A percentile compares a stretch with the other conserved stretches of the same genome.
Evolutionary conservation across 2,329 filamentous ascomycete species (phyloP).

Genomic region (Pseudopyricularia javanii): DNA sequence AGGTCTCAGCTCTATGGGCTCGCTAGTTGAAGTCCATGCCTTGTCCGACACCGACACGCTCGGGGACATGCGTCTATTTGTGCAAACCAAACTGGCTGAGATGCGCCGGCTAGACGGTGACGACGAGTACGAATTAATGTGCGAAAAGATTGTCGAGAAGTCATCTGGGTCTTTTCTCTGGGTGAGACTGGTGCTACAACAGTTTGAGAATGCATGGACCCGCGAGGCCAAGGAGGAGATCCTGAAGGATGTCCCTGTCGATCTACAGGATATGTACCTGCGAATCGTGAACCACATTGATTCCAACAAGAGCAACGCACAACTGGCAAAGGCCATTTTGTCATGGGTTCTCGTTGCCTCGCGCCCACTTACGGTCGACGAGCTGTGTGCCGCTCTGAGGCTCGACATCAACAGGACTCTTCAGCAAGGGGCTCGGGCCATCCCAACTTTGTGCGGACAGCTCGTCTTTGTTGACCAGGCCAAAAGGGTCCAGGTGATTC

Average conservation of each 20-base stretch:
- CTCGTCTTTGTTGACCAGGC: slow-evolving; percentile 15
- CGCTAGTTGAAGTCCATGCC: slow-evolving; percentile 1
- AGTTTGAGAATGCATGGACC: slow-evolving; percentile 15
- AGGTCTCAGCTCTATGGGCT: slow-evolving; percentile 10
- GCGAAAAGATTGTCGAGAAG: slow-evolving; percentile 14
- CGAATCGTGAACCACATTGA: slow-evolving; percentile 13
- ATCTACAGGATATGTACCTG: slow-evolving; percentile 12
- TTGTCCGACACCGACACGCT: slow-evolving; percentile 10
- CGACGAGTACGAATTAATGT: slow-evolving; percentile 9
- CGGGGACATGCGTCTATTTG: slow-evolving; percentile 14
- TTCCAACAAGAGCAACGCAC: slow-evolving; percentile 7
- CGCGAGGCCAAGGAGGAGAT: slow-evolving; percentile 15
- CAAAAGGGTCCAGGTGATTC: slow-evolving; percentile 15
- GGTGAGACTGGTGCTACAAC: slow-evolving; percentile 16
- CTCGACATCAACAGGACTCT: slow-evolving; percentile 13
- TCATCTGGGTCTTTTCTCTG: slow-evolving; percentile 18
- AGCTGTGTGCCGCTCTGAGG: slow-evolving; percentile 11
- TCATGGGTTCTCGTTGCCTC: slow-evolving; percentile 11
- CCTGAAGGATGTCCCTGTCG: slow-evolving; percentile 13
- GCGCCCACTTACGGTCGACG: slow-evolving; percentile 12
- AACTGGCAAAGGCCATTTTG: slow-evolving; percentile 13
- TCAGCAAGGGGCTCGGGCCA: slow-evolving; percentile 13
- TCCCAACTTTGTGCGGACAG: slow-evolving; percentile 16
- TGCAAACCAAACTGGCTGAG: slow-evolving; percentile 7
- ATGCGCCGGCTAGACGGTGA: slow-evolving; percentile 8